phyloP scores from a whole-genome alignment of 2,329 filamentous ascomycete species.

The Colletotrichum coccodes region DNA sequence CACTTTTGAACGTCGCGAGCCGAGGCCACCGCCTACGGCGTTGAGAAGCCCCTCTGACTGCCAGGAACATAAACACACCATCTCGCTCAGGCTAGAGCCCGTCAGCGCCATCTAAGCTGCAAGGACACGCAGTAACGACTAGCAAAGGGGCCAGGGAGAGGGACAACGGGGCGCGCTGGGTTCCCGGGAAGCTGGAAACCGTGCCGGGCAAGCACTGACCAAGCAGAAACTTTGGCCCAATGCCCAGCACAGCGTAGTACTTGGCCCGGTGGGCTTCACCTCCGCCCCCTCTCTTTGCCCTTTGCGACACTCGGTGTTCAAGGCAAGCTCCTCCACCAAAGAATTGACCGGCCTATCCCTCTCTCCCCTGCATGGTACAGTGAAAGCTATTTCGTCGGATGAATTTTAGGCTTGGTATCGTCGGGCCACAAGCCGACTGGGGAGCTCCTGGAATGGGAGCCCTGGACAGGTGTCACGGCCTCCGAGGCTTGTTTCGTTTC shows the following conservation, averaged over 20 bases:
- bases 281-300: conserved; percentile 1
- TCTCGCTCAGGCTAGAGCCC: conserved; percentile 14
- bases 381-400: conserved; percentile 22
- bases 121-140: background rate
- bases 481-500: conserved; percentile 34
- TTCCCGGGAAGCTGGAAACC: conserved; percentile 28
- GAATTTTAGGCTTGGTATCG: conserved; percentile 20
- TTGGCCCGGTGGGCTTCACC: background rate
- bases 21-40: background rate
- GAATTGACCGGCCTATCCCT: background rate
- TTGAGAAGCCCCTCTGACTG: background rate
- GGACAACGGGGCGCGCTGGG: conserved; percentile 6
- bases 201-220: conserved; percentile 28
- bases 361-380: background rate
- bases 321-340: background rate
- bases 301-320: conserved; percentile 2
- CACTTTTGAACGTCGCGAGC: conserved; percentile 13
- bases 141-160: conserved; percentile 5
- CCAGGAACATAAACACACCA: conserved; percentile 6
- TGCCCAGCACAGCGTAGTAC: background rate
- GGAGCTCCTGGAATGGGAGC: conserved; percentile 14
- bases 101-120: background rate
- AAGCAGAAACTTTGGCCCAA: conserved; percentile 20
- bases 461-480: conserved; percentile 32
- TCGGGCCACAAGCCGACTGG: conserved; percentile 26